Evolutionary conservation across 768 basidiomycete species (phyloP).

Genomic region (Tulasnella sp.): DNA sequence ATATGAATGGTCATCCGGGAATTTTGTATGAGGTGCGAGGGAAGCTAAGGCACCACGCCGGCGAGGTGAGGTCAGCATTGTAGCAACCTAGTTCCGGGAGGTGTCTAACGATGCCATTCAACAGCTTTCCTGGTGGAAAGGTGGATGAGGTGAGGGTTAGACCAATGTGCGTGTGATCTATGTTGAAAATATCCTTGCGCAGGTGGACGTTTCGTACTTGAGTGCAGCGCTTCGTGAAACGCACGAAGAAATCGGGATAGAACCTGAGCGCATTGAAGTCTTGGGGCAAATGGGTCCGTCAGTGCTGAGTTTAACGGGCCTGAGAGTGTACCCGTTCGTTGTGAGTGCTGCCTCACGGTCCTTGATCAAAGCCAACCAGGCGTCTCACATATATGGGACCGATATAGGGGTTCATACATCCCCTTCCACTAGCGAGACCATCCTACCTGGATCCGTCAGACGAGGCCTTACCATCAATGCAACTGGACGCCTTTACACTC

Average conservation of each 20-base stretch:
- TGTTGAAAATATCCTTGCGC: too few relatives aligned
- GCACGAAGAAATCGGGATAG: constrained; percentile 59
- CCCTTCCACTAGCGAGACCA: not conserved
- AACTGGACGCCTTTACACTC: constrained; percentile 37
- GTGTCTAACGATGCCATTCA: not conserved
- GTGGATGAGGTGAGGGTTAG: constrained; percentile 45
- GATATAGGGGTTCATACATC: constrained; percentile 21
- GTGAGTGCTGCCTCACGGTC: constrained; percentile 35
- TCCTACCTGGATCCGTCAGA: not conserved
- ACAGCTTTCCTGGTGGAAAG: constrained; percentile 66
- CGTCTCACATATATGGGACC: constrained; percentile 27
- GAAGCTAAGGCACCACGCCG: constrained; percentile 56
- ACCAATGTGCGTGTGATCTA: too few relatives aligned
- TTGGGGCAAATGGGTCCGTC: constrained; percentile 56
- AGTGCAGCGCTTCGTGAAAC: constrained; percentile 62
- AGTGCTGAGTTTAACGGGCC: constrained; percentile 44
- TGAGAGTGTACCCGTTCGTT: constrained; percentile 67
- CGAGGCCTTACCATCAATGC: constrained; percentile 48
- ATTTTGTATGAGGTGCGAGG: constrained; percentile 64
- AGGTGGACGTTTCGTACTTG: constrained; percentile 45
- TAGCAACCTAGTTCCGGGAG: not conserved
- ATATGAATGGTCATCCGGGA: constrained; percentile 53
- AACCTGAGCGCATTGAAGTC: constrained; percentile 49
- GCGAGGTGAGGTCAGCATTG: constrained; percentile 61
- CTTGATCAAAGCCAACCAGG: not conserved